Percentiles rank a stretch among this genome's conserved stretches.
Conservation (phyloP, 306 rosid species). For the Gynostemma pentaphyllum region DNA sequence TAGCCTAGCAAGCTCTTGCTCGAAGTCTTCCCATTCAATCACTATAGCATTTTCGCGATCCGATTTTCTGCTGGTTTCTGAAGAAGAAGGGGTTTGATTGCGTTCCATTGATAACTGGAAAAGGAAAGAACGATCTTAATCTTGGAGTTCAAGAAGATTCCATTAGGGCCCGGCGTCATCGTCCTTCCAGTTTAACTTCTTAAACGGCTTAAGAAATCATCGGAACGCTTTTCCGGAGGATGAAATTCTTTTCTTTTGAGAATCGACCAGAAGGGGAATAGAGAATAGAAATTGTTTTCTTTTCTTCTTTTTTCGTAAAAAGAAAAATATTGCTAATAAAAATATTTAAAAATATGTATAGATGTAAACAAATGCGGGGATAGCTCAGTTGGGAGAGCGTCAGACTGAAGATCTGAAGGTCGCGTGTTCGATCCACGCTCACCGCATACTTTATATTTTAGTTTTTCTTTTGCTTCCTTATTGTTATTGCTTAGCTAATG, state of each 20-base stretch:
- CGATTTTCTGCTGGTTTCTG: constrained; percentile 14
- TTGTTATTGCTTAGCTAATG: too few species aligned
- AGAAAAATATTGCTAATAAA: too few species aligned
- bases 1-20: constrained; percentile 68
- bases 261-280: constrained; percentile 11
- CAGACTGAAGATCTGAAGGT: too few species aligned
- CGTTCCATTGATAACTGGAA: constrained; percentile 40
- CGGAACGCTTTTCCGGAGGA: background rate
- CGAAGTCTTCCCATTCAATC: constrained; percentile 78
- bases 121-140: background rate
- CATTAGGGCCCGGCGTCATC: constrained; percentile 52
- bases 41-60: constrained; percentile 43
- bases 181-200: constrained; percentile 22
- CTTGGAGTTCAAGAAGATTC: constrained; percentile 14
- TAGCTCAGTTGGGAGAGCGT: too few species aligned
- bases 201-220: constrained; percentile 7
- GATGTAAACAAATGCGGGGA: too few species aligned
- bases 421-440: too few species aligned
- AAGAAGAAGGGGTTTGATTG: constrained; percentile 13
- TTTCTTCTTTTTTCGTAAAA: too few species aligned
- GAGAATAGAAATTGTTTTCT: too few species aligned
- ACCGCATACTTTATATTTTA: too few species aligned
- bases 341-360: too few species aligned
- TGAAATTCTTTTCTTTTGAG: background rate
- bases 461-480: too few species aligned